Evolutionary conservation across 768 basidiomycete species (phyloP).

Genomic region (Mycena indigotica): DNA sequence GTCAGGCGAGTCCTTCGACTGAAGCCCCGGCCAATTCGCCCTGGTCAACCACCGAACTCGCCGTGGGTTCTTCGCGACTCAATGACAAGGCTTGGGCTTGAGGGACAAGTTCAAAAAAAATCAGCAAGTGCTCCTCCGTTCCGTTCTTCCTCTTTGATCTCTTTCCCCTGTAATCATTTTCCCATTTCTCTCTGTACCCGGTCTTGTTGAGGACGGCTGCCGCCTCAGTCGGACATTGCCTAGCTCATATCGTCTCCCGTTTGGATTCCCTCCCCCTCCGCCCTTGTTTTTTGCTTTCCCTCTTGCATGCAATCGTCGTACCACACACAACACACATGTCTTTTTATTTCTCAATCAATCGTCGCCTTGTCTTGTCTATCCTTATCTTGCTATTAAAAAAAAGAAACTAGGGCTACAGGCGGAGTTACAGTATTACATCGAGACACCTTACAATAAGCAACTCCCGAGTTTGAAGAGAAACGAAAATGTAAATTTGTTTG

Average conservation of each 20-base stretch:
- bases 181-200: constrained; percentile 25
- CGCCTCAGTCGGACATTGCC: constrained; percentile 49
- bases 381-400: constrained; percentile 1
- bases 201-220: constrained; percentile 35
- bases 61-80: constrained; percentile 52
- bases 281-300: constrained; percentile 42
- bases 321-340: constrained; percentile 26
- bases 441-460: too few relatives aligned
- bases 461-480: too few relatives aligned
- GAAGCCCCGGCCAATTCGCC: constrained; percentile 59
- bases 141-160: constrained; percentile 10
- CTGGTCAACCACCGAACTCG: constrained; percentile 60
- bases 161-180: constrained; percentile 20
- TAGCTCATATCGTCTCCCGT: constrained; percentile 25
- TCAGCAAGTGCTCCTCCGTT: constrained; percentile 4
- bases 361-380: constrained; percentile 22
- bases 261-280: constrained; percentile 27
- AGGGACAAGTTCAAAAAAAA: constrained; percentile 25
- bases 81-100: constrained; percentile 65
- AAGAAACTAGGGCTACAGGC: constrained; percentile 20
- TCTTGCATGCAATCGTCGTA: constrained; percentile 33
- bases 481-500: too few relatives aligned
- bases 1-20: constrained; percentile 59
- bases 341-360: constrained; percentile 25
- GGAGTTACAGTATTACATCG: too few relatives aligned